Evolutionary conservation across 148 eudicot species (phyloP), one percentile per base, ranked within the genome.

Genomic region (Cornus florida): DNA sequence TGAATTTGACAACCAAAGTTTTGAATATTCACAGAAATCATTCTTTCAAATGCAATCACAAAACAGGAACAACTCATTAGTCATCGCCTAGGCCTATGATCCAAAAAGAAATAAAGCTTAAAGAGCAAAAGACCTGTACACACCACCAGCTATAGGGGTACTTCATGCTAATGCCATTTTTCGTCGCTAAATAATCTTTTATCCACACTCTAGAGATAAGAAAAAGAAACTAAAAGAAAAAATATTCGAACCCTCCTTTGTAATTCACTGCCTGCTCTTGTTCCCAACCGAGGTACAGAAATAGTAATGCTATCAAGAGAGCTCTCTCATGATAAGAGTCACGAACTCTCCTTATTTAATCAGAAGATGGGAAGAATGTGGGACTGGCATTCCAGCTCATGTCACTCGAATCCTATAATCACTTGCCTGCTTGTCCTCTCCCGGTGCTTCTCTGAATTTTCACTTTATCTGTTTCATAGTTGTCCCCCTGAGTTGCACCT

Each of bases 381-480:
- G 28, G 28, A 28, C 28, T 28, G 28, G 7, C 43, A 22, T 38
- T 69, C 38, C 23, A 23, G 39, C 38, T 48, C 31, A 35, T 28
- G 23, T 23, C 69, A 38, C 71, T 71, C 57, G 39, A 57, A 70
- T 14, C 48, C n/a, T 7, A 22, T 70, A 56, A 59, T 53, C 12
- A 13, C 41, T 46, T 53, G 73, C 60, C 71, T 6, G 28, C 62
- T 77, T 76, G 70, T 19, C 77, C 28, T 53, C 22, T 57, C 41
- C 24, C 24, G 67, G 19, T 46, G 53, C 67, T 73, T 78, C 33
- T 35, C 57, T 70, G 81, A 75, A 69, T 22, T 80, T 32, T 74
- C 80, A 38, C 77, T 86, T 67, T 83, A 35, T 86, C 86, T 23
- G 71, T 71, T 50, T 80, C 86, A 8, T 81, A 74, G 23, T 64